Evolutionary conservation across 768 basidiomycete species (phyloP).

Genomic region (Termitomyces sp.): DNA sequence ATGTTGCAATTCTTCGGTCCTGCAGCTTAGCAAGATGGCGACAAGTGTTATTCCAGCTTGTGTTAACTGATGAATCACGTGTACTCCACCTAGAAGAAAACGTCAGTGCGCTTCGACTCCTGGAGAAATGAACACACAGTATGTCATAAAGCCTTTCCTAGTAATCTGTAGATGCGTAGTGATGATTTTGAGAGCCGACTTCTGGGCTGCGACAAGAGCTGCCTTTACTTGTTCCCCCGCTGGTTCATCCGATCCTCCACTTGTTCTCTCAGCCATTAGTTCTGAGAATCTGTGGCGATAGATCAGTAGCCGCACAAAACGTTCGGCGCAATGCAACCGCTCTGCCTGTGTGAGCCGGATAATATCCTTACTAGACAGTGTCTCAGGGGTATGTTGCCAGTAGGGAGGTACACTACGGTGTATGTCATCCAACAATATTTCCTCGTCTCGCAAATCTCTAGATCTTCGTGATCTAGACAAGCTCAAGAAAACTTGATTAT

Average conservation of each 20-base stretch:
- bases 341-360: slow-evolving; percentile 88
- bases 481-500: no score
- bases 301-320: slow-evolving; percentile 83
- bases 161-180: slow-evolving; percentile 81
- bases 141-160: slow-evolving; percentile 88
- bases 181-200: slow-evolving; percentile 77
- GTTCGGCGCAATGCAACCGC: slow-evolving; percentile 81
- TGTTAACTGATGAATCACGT: slow-evolving; percentile 93
- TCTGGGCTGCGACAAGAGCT: slow-evolving; percentile 71
- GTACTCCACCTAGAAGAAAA: slow-evolving; percentile 71
- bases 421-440: slow-evolving; percentile 77
- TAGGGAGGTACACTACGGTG: slow-evolving; percentile 62
- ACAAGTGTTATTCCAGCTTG: slow-evolving; percentile 90
- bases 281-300: slow-evolving; percentile 85
- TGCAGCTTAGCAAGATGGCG: slow-evolving; percentile 83
- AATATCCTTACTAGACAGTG: slow-evolving; percentile 78
- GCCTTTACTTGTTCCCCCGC: slow-evolving; percentile 69
- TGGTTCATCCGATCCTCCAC: slow-evolving; percentile 43
- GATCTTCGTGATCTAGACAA: slow-evolving; percentile 58
- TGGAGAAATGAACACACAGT: slow-evolving; percentile 53
- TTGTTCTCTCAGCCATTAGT: slow-evolving; percentile 64
- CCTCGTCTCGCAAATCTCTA: slow-evolving; percentile 74
- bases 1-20: slow-evolving; percentile 68
- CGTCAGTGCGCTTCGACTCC: neutral
- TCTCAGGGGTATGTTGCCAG: slow-evolving; percentile 80